Base-by-base conservation (phyloP, 2,329 filamentous ascomycete species). In the Sclerotinia spermophila region DNA sequence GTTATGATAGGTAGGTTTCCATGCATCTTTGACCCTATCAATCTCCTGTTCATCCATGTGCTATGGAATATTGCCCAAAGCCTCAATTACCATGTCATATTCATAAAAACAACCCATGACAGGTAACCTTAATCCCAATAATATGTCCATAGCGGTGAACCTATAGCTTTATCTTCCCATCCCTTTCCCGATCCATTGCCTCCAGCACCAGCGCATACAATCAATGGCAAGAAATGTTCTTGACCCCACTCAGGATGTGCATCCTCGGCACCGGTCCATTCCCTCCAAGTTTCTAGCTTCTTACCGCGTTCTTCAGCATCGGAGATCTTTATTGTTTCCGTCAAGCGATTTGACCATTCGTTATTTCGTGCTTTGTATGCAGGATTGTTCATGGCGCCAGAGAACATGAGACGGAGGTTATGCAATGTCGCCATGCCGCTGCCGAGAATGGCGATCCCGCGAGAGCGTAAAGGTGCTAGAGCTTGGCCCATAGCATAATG, bases 361-460 rank as follows among this genome's bases (percentile, higher is more conserved):
- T 61, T 91, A 79, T 21, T 87, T 84, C 70, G 85, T 82, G 67
- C 90, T 84, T 55, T 84, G 86, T 48, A 84, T 82, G 1, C 86
- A 81, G 76, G 90, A 90, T 17, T 87, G 85, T 75, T 88, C 73
- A 0, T 86, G 84, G 15, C 75, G 76, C 13, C 77, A 76, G 70
- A 72, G 66, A 75, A 75, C 75, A 82, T 82, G 73, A 91, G 87
- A 1, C 86, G 83, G 48, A 92, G 81, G 74, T 92, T 92, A 75
- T 92, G 90, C 33, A 92, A 91, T 0, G 90, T 89, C 1, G 76
- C 72, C 90, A 93, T 93, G 17, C 91, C 91, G 0, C 90, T 90
- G 35, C 86, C 87, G 60, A 94, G 86, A 71, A 94, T 88, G 64
- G 90, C 83, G 67, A 93, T 84, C 27, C 87, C 87, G 68, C 92